Evolutionary conservation across 768 basidiomycete genomes (phyloP), one percentile per base, ranked within the genome.

Genomic region (Tylopilus intermedius): DNA sequence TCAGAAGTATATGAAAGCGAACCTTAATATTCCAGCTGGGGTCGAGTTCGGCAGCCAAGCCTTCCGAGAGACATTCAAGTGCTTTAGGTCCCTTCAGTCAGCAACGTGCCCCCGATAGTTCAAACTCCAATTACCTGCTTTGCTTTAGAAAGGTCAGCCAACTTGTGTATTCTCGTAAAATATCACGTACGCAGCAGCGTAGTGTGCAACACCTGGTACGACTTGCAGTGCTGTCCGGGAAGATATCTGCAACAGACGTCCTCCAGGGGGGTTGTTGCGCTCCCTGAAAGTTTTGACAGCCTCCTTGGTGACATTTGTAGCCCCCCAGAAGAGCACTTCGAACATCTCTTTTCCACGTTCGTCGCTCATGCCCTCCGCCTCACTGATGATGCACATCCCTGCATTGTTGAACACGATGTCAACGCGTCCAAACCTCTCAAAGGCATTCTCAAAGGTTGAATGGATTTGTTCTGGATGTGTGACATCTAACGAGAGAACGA

Each of bases 391-490:
- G 8, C 54, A 62, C 39, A 56, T 57, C 38, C 55, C 65, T 55
- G 77, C 77, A 53, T 78, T 79, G 57, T 72, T 77, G 55, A 74
- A 70, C 5, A 78, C 76, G 45, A 78, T 61, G 47, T 79, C 78
- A 14, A 77, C 56, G 29, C 71, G 62, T 5, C 74, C 76, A 60
- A 77, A 79, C 13, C 56, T 58, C 27, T 65, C 60, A 38, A 69
- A 54, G 0, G 71, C 69, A 42, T 57, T 53, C 13, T 55, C 58
- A 53, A 79, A 79, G 0, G 68, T 74, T 6, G 58, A 57, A 8
- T 35, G 55, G 46, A 76, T 70, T 3, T 74, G 67, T 13, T 57
- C 53, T 2, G 51, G 54, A 21, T 58, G 53, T 21, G 62, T 69
- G 38, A 79, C 75, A 50, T 80, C 76, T 41, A 76, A 61, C 37